Evolutionary conservation across 805 yeast genomes (phyloP), one percentile per base, ranked within the genome.

Genomic region (Cyberlindnera euphorbiiphila): DNA sequence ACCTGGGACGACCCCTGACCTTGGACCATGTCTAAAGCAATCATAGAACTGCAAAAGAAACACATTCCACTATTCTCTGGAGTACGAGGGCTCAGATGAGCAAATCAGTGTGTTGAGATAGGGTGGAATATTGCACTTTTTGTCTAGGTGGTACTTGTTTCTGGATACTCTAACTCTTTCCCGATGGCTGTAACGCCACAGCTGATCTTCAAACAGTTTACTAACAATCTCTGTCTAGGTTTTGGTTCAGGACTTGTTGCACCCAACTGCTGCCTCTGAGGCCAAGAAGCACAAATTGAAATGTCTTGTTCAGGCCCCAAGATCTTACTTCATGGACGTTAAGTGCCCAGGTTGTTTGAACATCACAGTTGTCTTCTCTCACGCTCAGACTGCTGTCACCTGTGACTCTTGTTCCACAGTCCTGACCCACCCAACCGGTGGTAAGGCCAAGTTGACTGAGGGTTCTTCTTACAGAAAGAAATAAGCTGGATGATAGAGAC

Each of bases 391-490:
- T 62, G 98, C 97, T 63, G 98, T 93, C 64, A 85, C 96, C 65
- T 93, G 99, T 81, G 98, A 94, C 66, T 81, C 95, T 41, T 93
- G 99, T 77, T 82, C 98, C 57, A 87, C 96, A 56, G 97, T 93
- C 54, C 84, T 93, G 67, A 89, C 98, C 76, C 83, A 93, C 65
- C 99, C 99, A 69, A 85, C 97, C 57, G 99, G 99, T 80, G 99
- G 99, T 79, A 93, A 93, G 81, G 97, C 98, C 66, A 88, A 84
- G 75, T 81, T 93, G 70, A 88, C 98, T 60, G 98, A 94, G 78
- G 99, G 99, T 72, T 85, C 95, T 68, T 93, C 98, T 63, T 93
- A 88, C 93, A 88, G 98, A 84, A 86, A 87, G 76, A 93, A 91
- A 87, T 91, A 86, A 83, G 56, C 19, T 13, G 11, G 14, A 14